Conservation (phyloP, 345 rosid genomes). For the Citrus medica region DNA sequence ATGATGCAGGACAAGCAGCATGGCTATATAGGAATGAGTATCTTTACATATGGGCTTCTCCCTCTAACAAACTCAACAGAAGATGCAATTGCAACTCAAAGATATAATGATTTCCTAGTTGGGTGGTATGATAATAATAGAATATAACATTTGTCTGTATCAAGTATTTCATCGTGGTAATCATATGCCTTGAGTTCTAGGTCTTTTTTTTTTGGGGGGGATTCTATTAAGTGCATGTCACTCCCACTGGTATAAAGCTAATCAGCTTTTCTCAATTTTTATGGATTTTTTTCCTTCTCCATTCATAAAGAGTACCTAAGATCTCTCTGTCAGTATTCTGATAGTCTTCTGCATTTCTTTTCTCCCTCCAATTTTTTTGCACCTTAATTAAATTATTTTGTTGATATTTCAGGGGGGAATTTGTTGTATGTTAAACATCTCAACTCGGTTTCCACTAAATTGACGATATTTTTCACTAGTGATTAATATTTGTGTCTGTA, state of each 20-base stretch:
- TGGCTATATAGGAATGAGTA: slow-evolving; percentile 49
- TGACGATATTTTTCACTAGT: neutral
- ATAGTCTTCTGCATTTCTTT: too few species aligned
- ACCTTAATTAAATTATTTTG: neutral
- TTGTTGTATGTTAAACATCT: too few species aligned
- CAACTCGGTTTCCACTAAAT: too few species aligned
- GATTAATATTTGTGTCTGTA: neutral
- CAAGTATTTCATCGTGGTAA: too few species aligned
- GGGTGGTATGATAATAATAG: slow-evolving; percentile 44
- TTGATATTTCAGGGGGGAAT: too few species aligned
- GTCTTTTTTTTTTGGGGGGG: neutral
- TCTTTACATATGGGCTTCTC: slow-evolving; percentile 29
- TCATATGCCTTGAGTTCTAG: neutral
- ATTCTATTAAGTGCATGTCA: neutral
- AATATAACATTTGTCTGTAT: too few species aligned
- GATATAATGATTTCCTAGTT: slow-evolving; percentile 36
- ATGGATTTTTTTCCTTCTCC: too few species aligned
- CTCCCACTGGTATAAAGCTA: neutral
- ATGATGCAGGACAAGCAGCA: slow-evolving; percentile 48
- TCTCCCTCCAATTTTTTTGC: neutral
- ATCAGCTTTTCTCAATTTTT: too few species aligned
- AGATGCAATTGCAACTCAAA: slow-evolving; percentile 43
- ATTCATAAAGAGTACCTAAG: too few species aligned
- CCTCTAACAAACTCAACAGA: slow-evolving; percentile 46
- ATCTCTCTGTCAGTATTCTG: too few species aligned